A percentile compares a stretch with the other conserved stretches of the same genome.
phyloP scores from a whole-genome alignment of 371 early-diverging fungal genomes.

The Mortierella sp. region DNA sequence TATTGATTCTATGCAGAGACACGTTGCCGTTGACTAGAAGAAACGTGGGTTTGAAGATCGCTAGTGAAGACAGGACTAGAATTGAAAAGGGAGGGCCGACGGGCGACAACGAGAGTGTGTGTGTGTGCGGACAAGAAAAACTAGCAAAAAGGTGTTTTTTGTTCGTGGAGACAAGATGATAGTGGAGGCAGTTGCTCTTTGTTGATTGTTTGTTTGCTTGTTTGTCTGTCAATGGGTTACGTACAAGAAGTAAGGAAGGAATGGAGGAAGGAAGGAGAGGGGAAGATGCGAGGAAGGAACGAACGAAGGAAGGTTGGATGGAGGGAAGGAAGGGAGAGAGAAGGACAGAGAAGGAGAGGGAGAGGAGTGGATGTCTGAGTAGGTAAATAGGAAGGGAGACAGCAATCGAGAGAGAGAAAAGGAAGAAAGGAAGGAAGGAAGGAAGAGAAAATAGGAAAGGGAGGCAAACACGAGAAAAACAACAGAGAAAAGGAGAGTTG shows the following conservation, averaged over 20 bases:
- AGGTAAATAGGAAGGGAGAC: too few relatives aligned
- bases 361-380: neutral
- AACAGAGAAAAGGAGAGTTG: neutral
- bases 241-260: constrained; percentile 5
- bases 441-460: neutral
- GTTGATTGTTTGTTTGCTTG: neutral
- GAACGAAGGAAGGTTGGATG: constrained; percentile 7
- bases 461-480: neutral
- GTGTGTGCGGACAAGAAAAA: neutral
- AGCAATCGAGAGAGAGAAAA: neutral
- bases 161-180: neutral
- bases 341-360: neutral
- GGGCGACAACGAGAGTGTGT: neutral
- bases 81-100: neutral
- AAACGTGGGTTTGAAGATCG: neutral
- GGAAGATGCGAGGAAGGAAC: constrained; percentile 2
- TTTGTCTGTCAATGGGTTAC: neutral
- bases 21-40: neutral
- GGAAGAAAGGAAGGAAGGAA: neutral
- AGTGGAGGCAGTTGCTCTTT: neutral
- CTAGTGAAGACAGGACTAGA: neutral
- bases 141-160: neutral
- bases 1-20: neutral
- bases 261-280: neutral
- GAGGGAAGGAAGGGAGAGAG: constrained; percentile 1